Evolutionary conservation across 805 yeast species (phyloP).

Genomic region (Suhomyces xylopsoci): DNA sequence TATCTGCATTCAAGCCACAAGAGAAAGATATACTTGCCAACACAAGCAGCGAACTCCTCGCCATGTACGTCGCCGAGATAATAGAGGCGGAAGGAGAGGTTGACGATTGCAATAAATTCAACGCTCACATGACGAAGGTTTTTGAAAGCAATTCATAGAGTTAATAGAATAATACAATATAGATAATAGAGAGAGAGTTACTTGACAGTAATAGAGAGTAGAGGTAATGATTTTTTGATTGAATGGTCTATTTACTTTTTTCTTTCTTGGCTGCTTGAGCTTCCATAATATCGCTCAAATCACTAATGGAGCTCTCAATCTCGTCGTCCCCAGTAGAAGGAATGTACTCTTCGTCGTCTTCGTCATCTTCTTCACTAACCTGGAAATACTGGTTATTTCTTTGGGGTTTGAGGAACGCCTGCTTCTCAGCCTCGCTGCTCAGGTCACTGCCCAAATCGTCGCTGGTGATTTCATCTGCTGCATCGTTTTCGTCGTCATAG

Average conservation of each 20-base stretch:
- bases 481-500: constrained; percentile 10
- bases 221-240: neutral
- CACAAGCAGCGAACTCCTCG: neutral
- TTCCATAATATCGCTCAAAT: neutral
- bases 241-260: neutral
- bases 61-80: constrained; percentile 5
- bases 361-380: constrained; percentile 6
- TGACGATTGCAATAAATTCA: constrained; percentile 8
- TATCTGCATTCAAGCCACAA: constrained; percentile 25
- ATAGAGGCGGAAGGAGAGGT: constrained; percentile 1
- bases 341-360: constrained; percentile 5
- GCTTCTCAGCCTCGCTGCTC: constrained; percentile 1
- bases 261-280: neutral
- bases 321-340: constrained; percentile 4
- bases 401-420: neutral
- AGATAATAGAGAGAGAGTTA: neutral
- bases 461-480: neutral
- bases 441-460: constrained; percentile 7
- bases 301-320: neutral
- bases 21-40: constrained; percentile 20
- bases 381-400: neutral
- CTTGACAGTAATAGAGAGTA: neutral
- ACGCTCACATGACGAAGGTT: constrained; percentile 6
- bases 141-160: neutral
- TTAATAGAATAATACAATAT: neutral